A percentile compares a stretch with the other conserved stretches of the same genome.
Conservation (phyloP, 164 flowering plant genomes). For the Protea cynaroides region DNA sequence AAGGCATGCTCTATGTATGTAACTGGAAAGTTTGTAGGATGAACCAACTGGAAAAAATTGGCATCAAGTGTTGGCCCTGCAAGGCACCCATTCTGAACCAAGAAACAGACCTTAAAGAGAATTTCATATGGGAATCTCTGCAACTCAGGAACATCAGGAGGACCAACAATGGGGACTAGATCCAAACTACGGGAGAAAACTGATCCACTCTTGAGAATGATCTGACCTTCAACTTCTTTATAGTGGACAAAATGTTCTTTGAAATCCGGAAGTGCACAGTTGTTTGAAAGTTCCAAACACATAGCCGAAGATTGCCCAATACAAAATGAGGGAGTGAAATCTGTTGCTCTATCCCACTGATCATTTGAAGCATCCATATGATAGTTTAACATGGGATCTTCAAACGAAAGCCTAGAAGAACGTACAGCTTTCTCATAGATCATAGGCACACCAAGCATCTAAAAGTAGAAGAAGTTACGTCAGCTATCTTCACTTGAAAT, state of each 20-base stretch:
- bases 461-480: slow-evolving; percentile 2
- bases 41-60: slow-evolving; percentile 43
- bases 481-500: background rate
- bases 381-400: slow-evolving; percentile 26
- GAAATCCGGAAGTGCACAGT: slow-evolving; percentile 41
- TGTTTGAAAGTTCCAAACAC: slow-evolving; percentile 60
- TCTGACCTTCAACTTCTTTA: slow-evolving; percentile 35
- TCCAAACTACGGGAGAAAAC: slow-evolving; percentile 33
- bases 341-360: slow-evolving; percentile 67
- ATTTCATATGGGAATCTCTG: slow-evolving; percentile 38
- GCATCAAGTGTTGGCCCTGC: slow-evolving; percentile 55
- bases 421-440: slow-evolving; percentile 37
- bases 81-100: slow-evolving; percentile 77
- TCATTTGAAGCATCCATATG: slow-evolving; percentile 44
- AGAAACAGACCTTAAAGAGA: slow-evolving; percentile 52
- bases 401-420: slow-evolving; percentile 12
- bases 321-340: slow-evolving; percentile 49
- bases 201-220: slow-evolving; percentile 32
- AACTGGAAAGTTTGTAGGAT: slow-evolving; percentile 33
- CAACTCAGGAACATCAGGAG: slow-evolving; percentile 31
- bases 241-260: slow-evolving; percentile 35
- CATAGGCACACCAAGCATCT: slow-evolving; percentile 71
- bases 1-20: slow-evolving; percentile 52
- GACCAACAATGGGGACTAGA: slow-evolving; percentile 62
- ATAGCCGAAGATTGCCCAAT: slow-evolving; percentile 82